Percentiles rank a stretch among this genome's conserved stretches.
Evolutionary conservation across 192 early-diverging fungal genomes (phyloP).

Genomic region (Podila verticillata): DNA sequence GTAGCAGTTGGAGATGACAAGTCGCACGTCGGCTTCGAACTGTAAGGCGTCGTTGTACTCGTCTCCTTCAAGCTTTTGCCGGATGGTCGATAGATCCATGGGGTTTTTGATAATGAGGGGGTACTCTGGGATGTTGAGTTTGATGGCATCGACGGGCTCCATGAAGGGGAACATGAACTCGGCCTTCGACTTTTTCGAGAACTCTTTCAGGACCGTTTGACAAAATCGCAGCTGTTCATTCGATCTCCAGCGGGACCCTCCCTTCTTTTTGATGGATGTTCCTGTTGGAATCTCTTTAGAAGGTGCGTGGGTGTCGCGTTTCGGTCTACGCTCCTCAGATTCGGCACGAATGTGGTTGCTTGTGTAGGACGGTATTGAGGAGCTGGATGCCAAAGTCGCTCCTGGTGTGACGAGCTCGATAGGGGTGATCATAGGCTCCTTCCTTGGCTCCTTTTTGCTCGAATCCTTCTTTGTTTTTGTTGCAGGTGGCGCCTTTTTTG

Average conservation of each 20-base stretch:
- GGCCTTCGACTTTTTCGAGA: conserved; percentile 74
- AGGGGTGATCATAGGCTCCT: background rate
- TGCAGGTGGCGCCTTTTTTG: conserved; percentile 28
- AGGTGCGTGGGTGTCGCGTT: conserved; percentile 75
- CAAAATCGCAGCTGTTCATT: conserved; percentile 71
- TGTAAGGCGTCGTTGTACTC: conserved; percentile 68
- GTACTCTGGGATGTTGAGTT: conserved; percentile 93
- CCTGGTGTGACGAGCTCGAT: background rate
- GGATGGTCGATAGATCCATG: conserved; percentile 83
- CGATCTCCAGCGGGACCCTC: conserved; percentile 57
- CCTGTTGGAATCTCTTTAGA: conserved; percentile 50
- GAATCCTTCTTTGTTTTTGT: conserved; percentile 40
- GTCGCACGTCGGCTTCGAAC: conserved; percentile 74
- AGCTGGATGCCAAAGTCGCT: conserved; percentile 5
- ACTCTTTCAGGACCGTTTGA: conserved; percentile 68
- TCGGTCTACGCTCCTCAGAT: conserved; percentile 67
- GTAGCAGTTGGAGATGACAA: conserved; percentile 84
- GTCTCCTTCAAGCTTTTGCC: conserved; percentile 66
- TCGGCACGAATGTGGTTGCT: conserved; percentile 29
- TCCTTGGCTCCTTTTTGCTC: conserved; percentile 31
- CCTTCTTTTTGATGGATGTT: conserved; percentile 37
- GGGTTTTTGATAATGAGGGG: conserved; percentile 79
- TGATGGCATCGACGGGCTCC: conserved; percentile 87
- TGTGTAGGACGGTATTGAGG: conserved; percentile 14
- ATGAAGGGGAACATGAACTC: conserved; percentile 80